Evolutionary conservation across 495 filamentous ascomycete genomes (phyloP).

Genomic region (Lasiosphaeria ovina): DNA sequence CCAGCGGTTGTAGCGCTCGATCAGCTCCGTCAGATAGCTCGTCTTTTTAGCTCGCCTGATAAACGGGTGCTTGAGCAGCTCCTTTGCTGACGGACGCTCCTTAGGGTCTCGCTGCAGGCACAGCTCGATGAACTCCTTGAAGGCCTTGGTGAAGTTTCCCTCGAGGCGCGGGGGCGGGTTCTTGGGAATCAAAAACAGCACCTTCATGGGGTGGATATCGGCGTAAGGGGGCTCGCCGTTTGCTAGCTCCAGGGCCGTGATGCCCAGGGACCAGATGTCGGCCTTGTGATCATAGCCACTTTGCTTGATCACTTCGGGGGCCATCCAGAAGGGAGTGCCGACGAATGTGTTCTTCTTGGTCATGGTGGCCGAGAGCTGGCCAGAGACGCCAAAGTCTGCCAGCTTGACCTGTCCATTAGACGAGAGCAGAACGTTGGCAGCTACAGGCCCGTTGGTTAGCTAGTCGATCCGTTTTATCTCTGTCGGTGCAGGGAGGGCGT

Average conservation of each 20-base stretch:
- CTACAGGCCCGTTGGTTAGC: conserved; percentile 38
- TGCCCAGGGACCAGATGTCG: conserved; percentile 98
- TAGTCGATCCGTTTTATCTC: background rate
- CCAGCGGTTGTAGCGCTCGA: conserved; percentile 87
- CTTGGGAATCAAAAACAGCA: conserved; percentile 94
- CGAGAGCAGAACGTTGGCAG: conserved; percentile 84
- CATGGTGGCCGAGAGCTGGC: conserved; percentile 98
- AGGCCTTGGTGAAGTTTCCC: conserved; percentile 81
- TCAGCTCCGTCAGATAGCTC: conserved; percentile 85
- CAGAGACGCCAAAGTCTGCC: conserved; percentile 96
- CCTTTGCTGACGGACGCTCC: conserved; percentile 81
- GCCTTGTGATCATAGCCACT: conserved; percentile 98
- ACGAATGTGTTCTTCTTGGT: conserved; percentile 99
- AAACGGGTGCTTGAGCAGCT: conserved; percentile 86
- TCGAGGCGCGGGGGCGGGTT: conserved; percentile 80
- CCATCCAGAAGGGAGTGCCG: conserved; percentile 99
- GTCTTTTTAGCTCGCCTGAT: conserved; percentile 87
- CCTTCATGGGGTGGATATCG: conserved; percentile 99
- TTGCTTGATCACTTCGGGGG: conserved; percentile 97
- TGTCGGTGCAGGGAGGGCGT: conserved; percentile 1
- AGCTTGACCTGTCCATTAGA: conserved; percentile 93
- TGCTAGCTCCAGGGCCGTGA: conserved; percentile 91
- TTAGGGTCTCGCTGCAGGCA: conserved; percentile 85
- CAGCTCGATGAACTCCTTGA: conserved; percentile 91
- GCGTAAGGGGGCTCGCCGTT: conserved; percentile 93